Conservation (phyloP, 805 yeast genomes). For the Cyberlindnera veronae region DNA sequence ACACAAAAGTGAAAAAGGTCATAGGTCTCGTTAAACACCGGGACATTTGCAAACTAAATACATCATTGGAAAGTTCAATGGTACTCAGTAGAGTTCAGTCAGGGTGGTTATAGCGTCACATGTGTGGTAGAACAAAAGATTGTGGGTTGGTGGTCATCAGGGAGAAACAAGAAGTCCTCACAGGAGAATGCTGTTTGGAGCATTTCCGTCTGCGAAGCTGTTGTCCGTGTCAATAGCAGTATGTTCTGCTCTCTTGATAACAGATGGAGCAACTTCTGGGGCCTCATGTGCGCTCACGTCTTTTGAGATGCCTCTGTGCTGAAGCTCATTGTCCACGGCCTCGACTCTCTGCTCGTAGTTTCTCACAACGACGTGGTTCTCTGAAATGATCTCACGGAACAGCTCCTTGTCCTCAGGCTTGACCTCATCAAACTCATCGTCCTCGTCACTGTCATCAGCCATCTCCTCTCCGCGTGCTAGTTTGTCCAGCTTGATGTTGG, state of each 20-base stretch:
- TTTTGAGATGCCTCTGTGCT: conserved; percentile 34
- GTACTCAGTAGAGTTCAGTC: background rate
- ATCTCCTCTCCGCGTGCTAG: conserved; percentile 37
- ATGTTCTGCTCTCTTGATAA: background rate
- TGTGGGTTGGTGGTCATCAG: too few relatives aligned
- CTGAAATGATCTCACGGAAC: conserved; percentile 52
- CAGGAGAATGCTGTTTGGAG: conserved; percentile 33
- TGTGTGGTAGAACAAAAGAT: too few relatives aligned
- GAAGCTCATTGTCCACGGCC: conserved; percentile 45
- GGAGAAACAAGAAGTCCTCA: conserved; percentile 14
- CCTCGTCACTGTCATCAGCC: conserved; percentile 18
- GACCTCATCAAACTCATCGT: conserved; percentile 27
- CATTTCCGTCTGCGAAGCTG: conserved; percentile 33
- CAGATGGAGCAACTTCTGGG: background rate
- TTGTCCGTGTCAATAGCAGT: conserved; percentile 31
- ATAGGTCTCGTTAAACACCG: background rate
- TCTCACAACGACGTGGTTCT: conserved; percentile 50
- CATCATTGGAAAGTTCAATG: too few relatives aligned
- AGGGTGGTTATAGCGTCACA: too few relatives aligned
- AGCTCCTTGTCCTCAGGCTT: conserved; percentile 45
- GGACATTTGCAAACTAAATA: background rate
- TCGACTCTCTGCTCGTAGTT: conserved; percentile 47
- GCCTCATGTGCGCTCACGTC: background rate
- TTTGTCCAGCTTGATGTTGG: conserved; percentile 46
- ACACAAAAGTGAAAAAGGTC: conserved; percentile 2